These are phyloP conservation scores for Claviceps purpurea DNA, from an alignment of 2,329 filamentous ascomycete species.

Conservation along the genomic window DNA sequence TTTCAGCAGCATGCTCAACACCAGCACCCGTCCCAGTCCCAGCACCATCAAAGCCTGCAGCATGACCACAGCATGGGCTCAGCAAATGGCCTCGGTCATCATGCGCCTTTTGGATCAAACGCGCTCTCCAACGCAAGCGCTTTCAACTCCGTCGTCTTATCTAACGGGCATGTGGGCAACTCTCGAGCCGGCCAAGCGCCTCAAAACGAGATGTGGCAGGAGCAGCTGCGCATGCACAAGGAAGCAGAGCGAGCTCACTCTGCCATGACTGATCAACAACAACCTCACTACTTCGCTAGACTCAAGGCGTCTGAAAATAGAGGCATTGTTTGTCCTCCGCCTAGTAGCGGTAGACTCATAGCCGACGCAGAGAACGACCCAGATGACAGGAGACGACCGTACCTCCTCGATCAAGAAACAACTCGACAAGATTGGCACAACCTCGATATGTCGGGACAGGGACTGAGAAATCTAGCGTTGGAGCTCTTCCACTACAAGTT, in stretches of 20 bases:
- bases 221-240: conserved; percentile 71
- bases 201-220: conserved; percentile 65
- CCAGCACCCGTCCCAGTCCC: conserved; percentile 50
- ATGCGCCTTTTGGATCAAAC: conserved; percentile 20
- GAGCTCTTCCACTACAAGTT: conserved; percentile 81
- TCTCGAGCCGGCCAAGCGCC: conserved; percentile 37
- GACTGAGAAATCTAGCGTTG: conserved; percentile 66
- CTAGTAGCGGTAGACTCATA: conserved; percentile 33
- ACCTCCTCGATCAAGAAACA: conserved; percentile 52
- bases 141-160: conserved; percentile 39
- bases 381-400: conserved; percentile 45
- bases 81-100: conserved; percentile 39
- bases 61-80: conserved; percentile 42
- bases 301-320: conserved; percentile 58
- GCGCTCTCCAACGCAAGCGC: conserved; percentile 51
- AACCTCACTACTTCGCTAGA: conserved; percentile 59
- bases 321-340: conserved; percentile 44
- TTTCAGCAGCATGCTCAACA: conserved; percentile 49
- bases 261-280: conserved; percentile 55
- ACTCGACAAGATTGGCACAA: conserved; percentile 81
- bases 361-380: conserved; percentile 38
- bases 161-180: conserved; percentile 41
- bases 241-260: conserved; percentile 59
- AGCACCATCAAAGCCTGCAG: conserved; percentile 48
- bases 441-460: conserved; percentile 92